Evolutionary conservation across 2,329 filamentous ascomycete species (phyloP).

Genomic region (Xylariaceae sp.): DNA sequence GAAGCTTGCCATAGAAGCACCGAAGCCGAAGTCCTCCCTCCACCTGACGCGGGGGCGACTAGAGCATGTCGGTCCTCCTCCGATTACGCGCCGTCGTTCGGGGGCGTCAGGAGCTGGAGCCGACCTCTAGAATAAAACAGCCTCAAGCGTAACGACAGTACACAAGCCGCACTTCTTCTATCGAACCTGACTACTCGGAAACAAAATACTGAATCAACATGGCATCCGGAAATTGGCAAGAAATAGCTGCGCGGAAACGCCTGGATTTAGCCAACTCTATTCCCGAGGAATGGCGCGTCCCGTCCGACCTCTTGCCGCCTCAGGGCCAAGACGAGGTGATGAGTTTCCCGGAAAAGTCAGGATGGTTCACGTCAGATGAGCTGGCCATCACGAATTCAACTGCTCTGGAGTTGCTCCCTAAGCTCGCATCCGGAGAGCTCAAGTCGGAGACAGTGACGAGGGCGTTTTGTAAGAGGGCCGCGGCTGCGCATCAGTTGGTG

Average conservation of each 20-base stretch:
- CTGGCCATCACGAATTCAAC: conserved; percentile 33
- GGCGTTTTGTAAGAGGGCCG: conserved; percentile 36
- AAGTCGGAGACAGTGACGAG: conserved; percentile 30
- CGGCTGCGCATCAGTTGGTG: conserved; percentile 34
- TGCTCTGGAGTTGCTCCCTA: conserved; percentile 29
- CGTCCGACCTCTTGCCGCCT: conserved; percentile 47
- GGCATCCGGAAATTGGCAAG: conserved; percentile 32
- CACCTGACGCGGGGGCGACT: no score
- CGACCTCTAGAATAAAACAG: background rate
- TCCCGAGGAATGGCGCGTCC: conserved; percentile 54
- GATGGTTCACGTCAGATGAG: conserved; percentile 51
- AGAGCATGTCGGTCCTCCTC: no score
- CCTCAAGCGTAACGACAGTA: no score
- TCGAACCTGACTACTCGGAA: no score
- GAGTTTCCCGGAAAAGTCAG: conserved; percentile 49
- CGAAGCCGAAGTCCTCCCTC: no score
- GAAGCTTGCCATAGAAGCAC: no score
- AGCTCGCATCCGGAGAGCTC: conserved; percentile 33
- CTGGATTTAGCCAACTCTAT: conserved; percentile 43
- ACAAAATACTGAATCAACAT: no score
- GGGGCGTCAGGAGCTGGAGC: no score
- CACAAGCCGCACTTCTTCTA: no score
- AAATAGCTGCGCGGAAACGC: conserved; percentile 38
- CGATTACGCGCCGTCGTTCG: no score
- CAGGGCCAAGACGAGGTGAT: conserved; percentile 52